A percentile compares a stretch with the other conserved stretches of the same genome.
Conservation (phyloP, 2,329 filamentous ascomycete genomes). For the Claviceps africana region DNA sequence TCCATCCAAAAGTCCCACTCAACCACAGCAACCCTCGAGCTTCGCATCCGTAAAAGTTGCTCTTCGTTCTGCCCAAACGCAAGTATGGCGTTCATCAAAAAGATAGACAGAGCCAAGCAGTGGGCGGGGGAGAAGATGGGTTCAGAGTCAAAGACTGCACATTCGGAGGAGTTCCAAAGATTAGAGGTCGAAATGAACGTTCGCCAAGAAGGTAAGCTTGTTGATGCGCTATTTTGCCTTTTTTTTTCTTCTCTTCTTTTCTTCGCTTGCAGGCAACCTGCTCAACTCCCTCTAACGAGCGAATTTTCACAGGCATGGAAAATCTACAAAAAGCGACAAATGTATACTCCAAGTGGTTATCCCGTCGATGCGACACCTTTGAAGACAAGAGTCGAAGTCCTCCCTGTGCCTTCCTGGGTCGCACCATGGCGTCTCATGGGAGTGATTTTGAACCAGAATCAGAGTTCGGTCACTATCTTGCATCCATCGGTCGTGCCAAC, state of each 20-base stretch:
- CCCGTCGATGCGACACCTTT: slow-evolving; percentile 61
- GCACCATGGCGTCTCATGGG: slow-evolving; percentile 75
- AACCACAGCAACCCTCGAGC: too few species aligned
- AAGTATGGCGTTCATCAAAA: slow-evolving; percentile 54
- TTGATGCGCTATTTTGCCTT: background rate
- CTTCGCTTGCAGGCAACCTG: too few species aligned
- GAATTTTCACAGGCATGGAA: slow-evolving; percentile 56
- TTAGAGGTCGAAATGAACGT: slow-evolving; percentile 83
- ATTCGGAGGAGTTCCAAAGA: slow-evolving; percentile 81
- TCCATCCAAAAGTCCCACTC: background rate
- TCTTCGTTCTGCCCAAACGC: background rate
- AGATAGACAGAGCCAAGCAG: slow-evolving; percentile 91
- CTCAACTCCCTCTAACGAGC: background rate
- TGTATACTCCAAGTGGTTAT: slow-evolving; percentile 74
- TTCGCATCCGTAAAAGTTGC: background rate
- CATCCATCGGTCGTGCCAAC: slow-evolving; percentile 67
- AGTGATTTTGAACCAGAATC: slow-evolving; percentile 88
- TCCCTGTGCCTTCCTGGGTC: slow-evolving; percentile 65
- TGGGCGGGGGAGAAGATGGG: slow-evolving; percentile 98
- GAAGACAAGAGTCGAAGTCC: slow-evolving; percentile 82
- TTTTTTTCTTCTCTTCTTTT: too few species aligned
- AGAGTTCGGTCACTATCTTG: slow-evolving; percentile 78
- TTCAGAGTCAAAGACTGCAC: slow-evolving; percentile 70
- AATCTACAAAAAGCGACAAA: slow-evolving; percentile 77
- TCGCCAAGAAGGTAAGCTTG: slow-evolving; percentile 61